phyloP scores from a whole-genome alignment of 2,329 filamentous ascomycete genomes.

The Dothideomycetes sp. region DNA sequence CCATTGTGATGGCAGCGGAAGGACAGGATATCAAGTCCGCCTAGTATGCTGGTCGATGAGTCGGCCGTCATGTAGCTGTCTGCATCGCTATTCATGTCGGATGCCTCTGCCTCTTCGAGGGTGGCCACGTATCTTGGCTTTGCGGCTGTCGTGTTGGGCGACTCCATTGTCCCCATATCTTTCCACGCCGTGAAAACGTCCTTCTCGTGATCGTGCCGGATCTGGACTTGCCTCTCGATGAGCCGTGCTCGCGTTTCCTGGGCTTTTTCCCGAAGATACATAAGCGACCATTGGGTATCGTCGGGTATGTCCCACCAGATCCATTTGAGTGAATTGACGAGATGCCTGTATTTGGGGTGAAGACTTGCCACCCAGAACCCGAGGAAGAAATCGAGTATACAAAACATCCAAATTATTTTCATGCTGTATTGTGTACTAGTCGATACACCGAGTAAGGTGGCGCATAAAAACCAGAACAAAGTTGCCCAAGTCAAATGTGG shows the following conservation, averaged over 20 bases:
- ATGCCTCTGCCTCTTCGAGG: constrained; percentile 1
- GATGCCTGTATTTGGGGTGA: constrained; percentile 25
- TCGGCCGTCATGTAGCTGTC: constrained; percentile 12
- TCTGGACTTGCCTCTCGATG: constrained; percentile 14
- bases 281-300: constrained; percentile 22
- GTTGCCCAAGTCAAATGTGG: constrained; percentile 22
- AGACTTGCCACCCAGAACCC: constrained; percentile 23
- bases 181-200: too few species aligned
- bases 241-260: constrained; percentile 16
- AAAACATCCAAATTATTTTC: constrained; percentile 23
- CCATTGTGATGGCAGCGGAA: constrained; percentile 15
- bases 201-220: constrained; percentile 5
- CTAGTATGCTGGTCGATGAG: constrained; percentile 12
- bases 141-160: too few species aligned
- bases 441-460: constrained; percentile 19
- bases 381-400: constrained; percentile 25
- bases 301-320: constrained; percentile 29
- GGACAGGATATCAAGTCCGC: constrained; percentile 13
- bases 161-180: too few species aligned
- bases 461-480: constrained; percentile 23
- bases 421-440: constrained; percentile 24
- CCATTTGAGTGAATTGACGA: constrained; percentile 25
- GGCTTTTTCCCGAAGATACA: constrained; percentile 19
- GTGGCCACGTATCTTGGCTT: neutral
- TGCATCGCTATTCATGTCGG: constrained; percentile 10